Conservation (phyloP, 2,329 filamentous ascomycete species). For the Phaeosphaeriaceae sp. region DNA sequence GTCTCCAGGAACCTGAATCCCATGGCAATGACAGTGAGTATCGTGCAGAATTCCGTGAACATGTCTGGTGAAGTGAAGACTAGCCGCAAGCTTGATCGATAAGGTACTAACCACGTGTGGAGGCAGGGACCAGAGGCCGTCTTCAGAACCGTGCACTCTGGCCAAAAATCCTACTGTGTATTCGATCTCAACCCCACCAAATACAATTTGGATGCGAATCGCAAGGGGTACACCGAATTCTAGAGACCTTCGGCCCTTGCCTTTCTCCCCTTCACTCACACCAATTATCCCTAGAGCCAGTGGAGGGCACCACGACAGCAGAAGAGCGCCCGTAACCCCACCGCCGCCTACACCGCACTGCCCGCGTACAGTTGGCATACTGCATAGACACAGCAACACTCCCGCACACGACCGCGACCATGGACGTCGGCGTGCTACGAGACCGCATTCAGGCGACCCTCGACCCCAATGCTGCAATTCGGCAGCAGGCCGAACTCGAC, state of each 20-base stretch:
- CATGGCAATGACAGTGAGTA: background rate
- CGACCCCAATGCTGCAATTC: constrained; percentile 75
- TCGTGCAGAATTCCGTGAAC: background rate
- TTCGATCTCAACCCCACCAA: constrained; percentile 25
- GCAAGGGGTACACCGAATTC: constrained; percentile 31
- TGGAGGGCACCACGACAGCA: constrained; percentile 23
- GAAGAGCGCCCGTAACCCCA: constrained; percentile 14
- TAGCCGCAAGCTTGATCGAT: background rate
- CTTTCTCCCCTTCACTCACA: constrained; percentile 13
- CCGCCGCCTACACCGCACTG: constrained; percentile 31
- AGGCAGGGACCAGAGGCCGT: no score
- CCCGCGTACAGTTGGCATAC: constrained; percentile 14
- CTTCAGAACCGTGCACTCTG: background rate
- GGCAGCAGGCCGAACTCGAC: constrained; percentile 80
- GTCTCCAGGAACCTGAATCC: background rate
- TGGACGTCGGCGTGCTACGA: constrained; percentile 79
- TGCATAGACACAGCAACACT: constrained; percentile 13
- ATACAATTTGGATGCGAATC: constrained; percentile 36
- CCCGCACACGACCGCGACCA: constrained; percentile 50
- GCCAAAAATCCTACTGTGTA: constrained; percentile 20
- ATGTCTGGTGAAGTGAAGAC: background rate
- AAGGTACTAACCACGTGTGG: background rate
- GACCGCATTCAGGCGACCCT: constrained; percentile 80
- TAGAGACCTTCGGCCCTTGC: constrained; percentile 21
- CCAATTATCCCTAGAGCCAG: constrained; percentile 18